phyloP scores from a whole-genome alignment of 1,284 basidiomycete species.

The Pseudozyma flocculosa region DNA sequence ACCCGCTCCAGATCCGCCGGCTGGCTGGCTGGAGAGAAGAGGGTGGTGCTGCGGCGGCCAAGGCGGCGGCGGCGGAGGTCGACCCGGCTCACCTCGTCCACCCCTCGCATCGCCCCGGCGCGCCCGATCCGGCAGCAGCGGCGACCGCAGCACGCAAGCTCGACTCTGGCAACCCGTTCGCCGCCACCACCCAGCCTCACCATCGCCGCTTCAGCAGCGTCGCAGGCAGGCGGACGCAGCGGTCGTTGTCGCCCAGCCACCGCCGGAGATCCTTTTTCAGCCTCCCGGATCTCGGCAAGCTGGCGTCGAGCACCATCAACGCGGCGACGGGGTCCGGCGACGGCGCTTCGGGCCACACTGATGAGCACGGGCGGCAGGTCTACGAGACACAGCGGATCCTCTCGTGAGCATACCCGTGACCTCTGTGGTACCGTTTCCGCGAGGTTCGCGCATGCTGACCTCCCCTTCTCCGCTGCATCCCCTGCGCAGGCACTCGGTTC shows the following conservation, averaged over 20 bases:
- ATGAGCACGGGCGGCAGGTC: conserved; percentile 16
- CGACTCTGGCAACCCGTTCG: neutral
- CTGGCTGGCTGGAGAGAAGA: conserved; percentile 46
- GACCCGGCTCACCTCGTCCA: too few relatives aligned
- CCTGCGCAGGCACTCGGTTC: too few relatives aligned
- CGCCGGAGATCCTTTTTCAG: conserved; percentile 19
- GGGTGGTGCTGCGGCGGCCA: neutral
- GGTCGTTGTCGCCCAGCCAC: too few relatives aligned
- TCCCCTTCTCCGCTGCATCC: too few relatives aligned
- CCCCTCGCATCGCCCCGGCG: too few relatives aligned
- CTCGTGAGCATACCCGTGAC: too few relatives aligned
- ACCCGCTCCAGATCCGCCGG: conserved; percentile 32
- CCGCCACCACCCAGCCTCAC: neutral
- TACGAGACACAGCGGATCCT: conserved; percentile 26
- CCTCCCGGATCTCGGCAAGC: conserved; percentile 29
- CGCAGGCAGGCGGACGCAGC: neutral
- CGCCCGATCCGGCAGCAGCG: neutral
- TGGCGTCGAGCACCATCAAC: conserved; percentile 15
- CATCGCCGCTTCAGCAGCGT: neutral
- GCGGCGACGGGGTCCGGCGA: conserved; percentile 2
- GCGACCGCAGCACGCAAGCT: neutral
- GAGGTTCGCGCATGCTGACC: too few relatives aligned
- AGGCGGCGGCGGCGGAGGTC: too few relatives aligned
- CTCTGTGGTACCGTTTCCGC: too few relatives aligned
- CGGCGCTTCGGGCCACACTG: conserved; percentile 12